Percentiles rank a stretch among this genome's conserved stretches.
phyloP scores from a whole-genome alignment of 805 yeast species.

The Candida gorgasii region DNA sequence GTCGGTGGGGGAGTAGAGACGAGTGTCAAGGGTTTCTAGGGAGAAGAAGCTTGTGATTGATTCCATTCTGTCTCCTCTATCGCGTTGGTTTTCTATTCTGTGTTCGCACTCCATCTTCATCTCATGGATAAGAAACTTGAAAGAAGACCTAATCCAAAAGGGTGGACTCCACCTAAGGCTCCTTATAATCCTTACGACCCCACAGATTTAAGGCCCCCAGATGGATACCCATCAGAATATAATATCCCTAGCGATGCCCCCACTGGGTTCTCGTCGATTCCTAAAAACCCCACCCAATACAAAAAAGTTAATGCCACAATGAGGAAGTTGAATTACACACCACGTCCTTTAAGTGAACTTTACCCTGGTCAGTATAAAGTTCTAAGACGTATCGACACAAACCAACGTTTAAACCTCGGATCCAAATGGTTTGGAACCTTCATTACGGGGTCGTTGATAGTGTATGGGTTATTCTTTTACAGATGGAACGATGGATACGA shows the following conservation, averaged over 20 bases:
- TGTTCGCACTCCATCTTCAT: no score
- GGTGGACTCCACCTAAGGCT: conserved; percentile 79
- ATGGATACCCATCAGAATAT: conserved; percentile 85
- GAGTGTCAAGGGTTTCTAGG: conserved; percentile 52
- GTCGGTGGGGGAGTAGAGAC: conserved; percentile 45
- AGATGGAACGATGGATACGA: conserved; percentile 87
- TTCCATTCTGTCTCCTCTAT: no score
- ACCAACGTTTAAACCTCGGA: conserved; percentile 57
- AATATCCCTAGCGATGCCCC: conserved; percentile 64
- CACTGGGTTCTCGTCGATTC: conserved; percentile 54
- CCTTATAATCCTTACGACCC: conserved; percentile 89
- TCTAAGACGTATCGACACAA: conserved; percentile 56
- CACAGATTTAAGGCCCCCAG: conserved; percentile 70
- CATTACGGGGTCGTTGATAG: conserved; percentile 48
- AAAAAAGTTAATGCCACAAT: conserved; percentile 71
- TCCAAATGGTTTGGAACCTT: conserved; percentile 56
- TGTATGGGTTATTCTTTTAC: conserved; percentile 69
- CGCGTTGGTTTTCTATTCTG: no score
- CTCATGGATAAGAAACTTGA: conserved; percentile 22
- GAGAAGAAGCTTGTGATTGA: conserved; percentile 42
- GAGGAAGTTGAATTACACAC: conserved; percentile 71
- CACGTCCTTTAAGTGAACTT: conserved; percentile 69
- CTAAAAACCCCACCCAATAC: conserved; percentile 66
- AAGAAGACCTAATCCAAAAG: conserved; percentile 72
- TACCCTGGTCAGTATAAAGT: conserved; percentile 82